Evolutionary conservation across 2,329 filamentous ascomycete genomes (phyloP), one percentile per base, ranked within the genome.

Genomic region (Diaporthe vaccinii): DNA sequence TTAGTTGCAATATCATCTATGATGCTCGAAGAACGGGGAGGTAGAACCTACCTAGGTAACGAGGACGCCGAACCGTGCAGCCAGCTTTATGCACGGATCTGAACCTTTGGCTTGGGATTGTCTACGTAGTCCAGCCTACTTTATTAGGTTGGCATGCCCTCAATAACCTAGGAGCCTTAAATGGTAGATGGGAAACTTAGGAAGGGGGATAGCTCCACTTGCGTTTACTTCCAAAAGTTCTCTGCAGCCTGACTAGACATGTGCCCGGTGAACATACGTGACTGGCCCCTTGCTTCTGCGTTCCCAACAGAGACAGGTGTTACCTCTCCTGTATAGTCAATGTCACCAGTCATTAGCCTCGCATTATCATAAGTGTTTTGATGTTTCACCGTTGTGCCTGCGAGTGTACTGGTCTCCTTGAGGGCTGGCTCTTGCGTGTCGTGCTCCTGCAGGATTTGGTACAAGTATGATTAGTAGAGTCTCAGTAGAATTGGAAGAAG

Each of bases 401-500:
- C 22, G 5, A 34, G 39, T 14, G 36, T 53, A 22, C 62, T 67
- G 8, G 31, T 68, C 51, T 59, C 61, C 15, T 58, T n/a, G 12
- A 74, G 39, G 4, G 62, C 72, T 49, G 36, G 25, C 44, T 69
- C 55, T 74, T 61, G 22, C 46, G 17, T 25, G 41, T 59, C 9
- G 57, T 51, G 55, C 25, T 65, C 31, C 72, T 74, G 51, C 41
- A 41, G 10, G 28, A 3, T 20, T 44, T 20, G 31, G 8, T 49
- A 36, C 12, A n/a, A 1, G 20, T 9, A n/a, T 28, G 14, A 25
- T 22, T 55, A 55, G 51, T 15, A 31, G 25, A 28, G 25, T 25
- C 25, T 17, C 25, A 39, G 15, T 2, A 3, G n/a, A 31, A 31
- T 14, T 22, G 14, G 28, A 22, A 4, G 20, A 14, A 20, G 15